Evolutionary conservation across 75 land plant genomes (phyloP).

Genomic region (Picea glauca): DNA sequence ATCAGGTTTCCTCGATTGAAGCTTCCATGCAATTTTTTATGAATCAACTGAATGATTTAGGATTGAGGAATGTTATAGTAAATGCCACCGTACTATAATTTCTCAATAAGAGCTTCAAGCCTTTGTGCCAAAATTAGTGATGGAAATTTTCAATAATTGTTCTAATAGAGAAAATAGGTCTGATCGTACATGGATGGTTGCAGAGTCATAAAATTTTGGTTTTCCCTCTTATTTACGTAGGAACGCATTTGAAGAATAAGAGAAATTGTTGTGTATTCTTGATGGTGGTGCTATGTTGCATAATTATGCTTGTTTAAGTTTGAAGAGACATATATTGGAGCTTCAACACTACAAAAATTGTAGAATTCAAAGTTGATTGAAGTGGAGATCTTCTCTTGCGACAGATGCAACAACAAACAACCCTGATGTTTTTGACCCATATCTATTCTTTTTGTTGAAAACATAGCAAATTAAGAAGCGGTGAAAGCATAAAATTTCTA

Average conservation of each 20-base stretch:
- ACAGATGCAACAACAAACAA: conserved; percentile 6
- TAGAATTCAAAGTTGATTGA: conserved; percentile 19
- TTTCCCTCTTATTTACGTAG: neutral
- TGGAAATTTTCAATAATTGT: neutral
- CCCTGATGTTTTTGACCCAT: conserved; percentile 38
- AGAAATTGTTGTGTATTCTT: neutral
- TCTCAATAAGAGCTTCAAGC: neutral
- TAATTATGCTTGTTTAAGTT: conserved; percentile 16
- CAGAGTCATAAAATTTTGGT: neutral
- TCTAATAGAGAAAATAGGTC: neutral
- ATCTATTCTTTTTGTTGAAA: conserved; percentile 23
- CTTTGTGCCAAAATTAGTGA: conserved; percentile 1
- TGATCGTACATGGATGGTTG: neutral
- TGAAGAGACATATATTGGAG: conserved; percentile 29
- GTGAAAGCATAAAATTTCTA: neutral
- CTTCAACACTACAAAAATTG: conserved; percentile 19
- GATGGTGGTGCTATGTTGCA: neutral
- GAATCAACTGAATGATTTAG: neutral
- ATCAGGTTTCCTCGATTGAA: neutral
- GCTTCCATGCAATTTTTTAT: neutral
- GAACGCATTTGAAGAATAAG: neutral
- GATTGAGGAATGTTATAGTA: neutral
- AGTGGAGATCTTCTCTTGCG: conserved; percentile 24
- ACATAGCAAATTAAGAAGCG: conserved; percentile 24
- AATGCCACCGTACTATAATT: neutral